Evolutionary conservation across 257 asterid genomes (phyloP), one percentile per base, ranked within the genome.

Genomic region (Paraleonurus japonicus): DNA sequence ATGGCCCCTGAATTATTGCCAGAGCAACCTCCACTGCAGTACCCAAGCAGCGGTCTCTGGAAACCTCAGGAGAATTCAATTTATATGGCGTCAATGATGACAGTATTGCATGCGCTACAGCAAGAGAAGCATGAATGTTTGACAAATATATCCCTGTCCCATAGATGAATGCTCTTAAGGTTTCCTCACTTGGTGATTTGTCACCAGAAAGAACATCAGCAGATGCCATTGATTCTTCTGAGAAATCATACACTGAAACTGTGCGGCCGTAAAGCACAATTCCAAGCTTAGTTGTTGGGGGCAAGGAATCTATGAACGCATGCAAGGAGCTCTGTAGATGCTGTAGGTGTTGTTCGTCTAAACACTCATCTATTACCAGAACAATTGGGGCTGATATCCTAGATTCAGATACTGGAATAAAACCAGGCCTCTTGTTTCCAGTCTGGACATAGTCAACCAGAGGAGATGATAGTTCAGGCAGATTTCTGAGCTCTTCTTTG

Each of bases 311-410:
- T 60, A 88, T 85, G 82, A 92, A 92, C n/a, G 97, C 97, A 54
- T 93, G 97, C 88, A 90, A 85, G 33, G 98, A 89, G 81, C 98
- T 86, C 71, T 93, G 97, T 17, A 93, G 81, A 78, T 90, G 98
- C 76, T 90, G 97, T 37, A 93, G 83, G 72, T 93, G 97, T 70
- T 89, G 89, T 76, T 93, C 98, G 35, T 93, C 98, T 79, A 93
- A 85, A 72, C 94, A 93, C 76, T 93, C 97, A 28, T 93, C 98
- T 82, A 93, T 90, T 33, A 93, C 97, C 75, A 93, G 89, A 78
- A 90, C 85, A 73, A 87, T 63, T 6, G 96, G 97, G 58, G 96
- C 96, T 0, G 94, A 82, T 75, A 83, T 72, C 81, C 97, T 85
- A 63, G 96, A 89, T 77, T 90, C 96, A 39, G 95, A 84, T 32